Evolutionary conservation across 2,329 filamentous ascomycete species (phyloP), one percentile per base, ranked within the genome.

Genomic region (Pseudogymnoascus sp.): DNA sequence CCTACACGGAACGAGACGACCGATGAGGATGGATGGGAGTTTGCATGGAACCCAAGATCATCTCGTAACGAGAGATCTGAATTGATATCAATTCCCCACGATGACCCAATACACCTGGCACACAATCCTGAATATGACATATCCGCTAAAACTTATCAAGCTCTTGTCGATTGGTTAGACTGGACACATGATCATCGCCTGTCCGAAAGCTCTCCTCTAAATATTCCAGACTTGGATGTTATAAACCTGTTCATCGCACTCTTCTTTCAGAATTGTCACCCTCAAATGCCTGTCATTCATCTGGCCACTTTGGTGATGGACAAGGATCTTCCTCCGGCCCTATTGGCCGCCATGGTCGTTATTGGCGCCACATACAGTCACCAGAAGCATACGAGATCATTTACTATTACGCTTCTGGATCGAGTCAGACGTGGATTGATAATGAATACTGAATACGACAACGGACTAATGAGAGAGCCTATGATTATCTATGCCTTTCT

Each of bases 271-370:
- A 60, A 64, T 30, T 68, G 67, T 38, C 67, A 66, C 14, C 62
- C 60, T n/a, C 67, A 69, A 47, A 67, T 66, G 60, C 67, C 67
- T 6, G 66, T 68, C 2, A 60, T 69, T 6, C 67, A 69, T 57
- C 65, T 67, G 59, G 38, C 66, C 9, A 69, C 67, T 3, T 61
- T 69, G 9, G 64, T 67, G 39, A 64, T 61, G 8, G 65, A 69
- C 33, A 41, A 60, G 6, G 66, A 67, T 57, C 59, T 69, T 1
- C 66, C 67, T 12, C 60, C 66, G 11, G 63, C 67, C n/a, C 53
- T 69, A 11, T 57, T 69, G 28, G 62, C 64, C 20, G 60, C 64
- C 9, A 69, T 69, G 39, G 61, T 68, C 15, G 61, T 67, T 6
- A 64, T 68, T 5, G 67, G 67, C 7, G 66, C 66, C 11, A 66